Percentiles rank a stretch among this genome's conserved stretches.
phyloP scores from a whole-genome alignment of 106 monocot genomes.

The Platanthera guangdongensis region DNA sequence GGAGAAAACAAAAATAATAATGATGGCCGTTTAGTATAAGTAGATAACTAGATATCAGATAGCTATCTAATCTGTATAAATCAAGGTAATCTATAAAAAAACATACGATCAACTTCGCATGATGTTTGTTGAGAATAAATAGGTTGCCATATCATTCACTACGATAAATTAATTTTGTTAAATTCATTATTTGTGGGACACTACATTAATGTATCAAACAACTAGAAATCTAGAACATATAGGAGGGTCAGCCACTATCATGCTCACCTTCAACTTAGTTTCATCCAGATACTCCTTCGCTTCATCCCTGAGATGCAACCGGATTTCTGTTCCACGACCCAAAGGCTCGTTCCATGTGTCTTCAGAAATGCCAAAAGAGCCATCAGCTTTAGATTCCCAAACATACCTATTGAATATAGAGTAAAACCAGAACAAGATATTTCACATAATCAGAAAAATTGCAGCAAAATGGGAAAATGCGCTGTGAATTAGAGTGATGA shows the following conservation, averaged over 20 bases:
- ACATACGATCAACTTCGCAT: background rate
- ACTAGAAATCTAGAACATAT: background rate
- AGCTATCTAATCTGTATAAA: background rate
- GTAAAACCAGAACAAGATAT: background rate
- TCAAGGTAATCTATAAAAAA: background rate
- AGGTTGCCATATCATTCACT: background rate
- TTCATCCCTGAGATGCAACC: conserved; percentile 83
- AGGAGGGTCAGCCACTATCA: background rate
- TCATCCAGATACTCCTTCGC: conserved; percentile 91
- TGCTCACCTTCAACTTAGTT: conserved; percentile 72
- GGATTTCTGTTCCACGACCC: conserved; percentile 93
- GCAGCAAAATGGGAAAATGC: background rate
- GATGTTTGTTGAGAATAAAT: background rate
- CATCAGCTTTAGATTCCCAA: conserved; percentile 99
- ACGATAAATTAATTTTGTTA: background rate
- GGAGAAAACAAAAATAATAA: no score
- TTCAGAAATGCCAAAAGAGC: conserved; percentile 91
- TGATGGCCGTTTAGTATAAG: no score
- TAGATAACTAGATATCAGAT: background rate
- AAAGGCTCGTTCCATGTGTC: conserved; percentile 97
- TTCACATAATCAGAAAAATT: background rate
- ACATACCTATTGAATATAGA: conserved; percentile 43
- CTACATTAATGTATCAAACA: background rate
- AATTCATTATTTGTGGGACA: background rate
- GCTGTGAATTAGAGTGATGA: background rate